These are phyloP conservation scores for Stagonosporopsis chrysanthemi DNA, from an alignment of 2,329 filamentous ascomycete species.

Conservation along the genomic window DNA sequence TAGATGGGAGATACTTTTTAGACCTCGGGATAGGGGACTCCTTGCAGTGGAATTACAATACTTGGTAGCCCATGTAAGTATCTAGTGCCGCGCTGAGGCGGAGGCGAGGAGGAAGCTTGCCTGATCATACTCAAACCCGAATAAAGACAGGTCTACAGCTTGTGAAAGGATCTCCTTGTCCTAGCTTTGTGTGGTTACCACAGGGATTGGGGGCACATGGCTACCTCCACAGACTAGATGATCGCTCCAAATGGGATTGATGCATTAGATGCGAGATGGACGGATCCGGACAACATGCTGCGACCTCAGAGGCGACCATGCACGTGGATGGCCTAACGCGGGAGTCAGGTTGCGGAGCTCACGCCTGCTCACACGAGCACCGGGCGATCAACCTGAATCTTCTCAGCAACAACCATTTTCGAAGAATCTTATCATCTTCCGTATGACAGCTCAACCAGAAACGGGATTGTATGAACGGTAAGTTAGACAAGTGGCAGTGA, in stretches of 20 bases:
- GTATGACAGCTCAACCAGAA: conserved; percentile 6
- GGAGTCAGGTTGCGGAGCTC: conserved; percentile 13
- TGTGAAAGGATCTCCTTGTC: conserved; percentile 8
- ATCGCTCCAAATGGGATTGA: conserved; percentile 34
- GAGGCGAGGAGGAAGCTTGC: conserved; percentile 24
- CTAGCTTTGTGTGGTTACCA: conserved; percentile 8
- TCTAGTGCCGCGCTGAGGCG: conserved; percentile 24
- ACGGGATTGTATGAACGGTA: conserved; percentile 11
- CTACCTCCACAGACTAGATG: conserved; percentile 31
- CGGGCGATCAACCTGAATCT: conserved; percentile 24
- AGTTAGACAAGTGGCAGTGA: conserved; percentile 29
- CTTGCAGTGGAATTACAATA: conserved; percentile 26
- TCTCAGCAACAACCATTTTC: conserved; percentile 19
- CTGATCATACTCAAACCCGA: conserved; percentile 18
- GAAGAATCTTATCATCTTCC: neutral
- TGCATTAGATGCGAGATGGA: conserved; percentile 27
- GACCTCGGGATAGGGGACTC: conserved; percentile 26
- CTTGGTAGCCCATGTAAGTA: conserved; percentile 16
- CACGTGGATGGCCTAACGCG: conserved; percentile 30
- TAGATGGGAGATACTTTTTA: conserved; percentile 28
- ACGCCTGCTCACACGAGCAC: conserved; percentile 22
- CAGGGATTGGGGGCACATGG: conserved; percentile 34
- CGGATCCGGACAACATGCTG: conserved; percentile 31
- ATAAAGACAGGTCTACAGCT: conserved; percentile 35
- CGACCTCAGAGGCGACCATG: conserved; percentile 29